Base-by-base conservation (phyloP, 495 filamentous ascomycete species). In the Aspergillus haitiensis region DNA sequence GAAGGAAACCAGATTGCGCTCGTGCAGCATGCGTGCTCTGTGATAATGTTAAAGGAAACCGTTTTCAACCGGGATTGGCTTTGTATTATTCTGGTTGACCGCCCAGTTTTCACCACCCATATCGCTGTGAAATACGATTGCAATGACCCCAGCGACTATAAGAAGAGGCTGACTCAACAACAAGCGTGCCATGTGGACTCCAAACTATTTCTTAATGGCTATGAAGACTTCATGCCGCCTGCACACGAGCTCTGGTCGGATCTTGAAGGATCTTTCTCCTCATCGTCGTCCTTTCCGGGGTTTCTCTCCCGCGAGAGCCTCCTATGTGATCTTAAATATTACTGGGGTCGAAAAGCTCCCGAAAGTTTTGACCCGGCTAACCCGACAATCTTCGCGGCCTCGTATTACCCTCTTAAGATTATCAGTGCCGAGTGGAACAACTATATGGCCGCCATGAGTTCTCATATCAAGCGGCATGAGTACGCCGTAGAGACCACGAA, bases 341-440 rank as follows among this genome's bases (percentile, higher is more conserved):
- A 37, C 32, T 52, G 50, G 50, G 33, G 34, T 1, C 15, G 52
- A 46, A 13, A 45, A n/a, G 3, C 34, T 15, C 52, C 52, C 27
- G 52, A 55, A 7, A 16, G 16, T 9, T 55, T 55, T 9, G 21
- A 33, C 32, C 16, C 52, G 21, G 1, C 15, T 15, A 42, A 21
- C 3, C 52, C 52, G n/a, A 55, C 52, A 2, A 18, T 55, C 21
- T 55, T 55, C 52, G 52, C 52, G 32, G 18, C 45, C 8, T 34
- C 52, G 15, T 16, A 15, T 21, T 55, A 55, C 18, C 52, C 52
- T 6, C 52, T 55, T 21, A 55, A 15, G n/a, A 55, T 55, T 10
- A 55, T 55, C 36, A 39, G 37, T 39, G 52, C 52, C 7, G 52
- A 55, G 15, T 55, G 52, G 52, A 55, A 55, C 39, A 55, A 31